A percentile compares a stretch with the other conserved stretches of the same genome.
Evolutionary conservation across 2,329 filamentous ascomycete genomes (phyloP).

Genomic region (Stromatinia cepivora): DNA sequence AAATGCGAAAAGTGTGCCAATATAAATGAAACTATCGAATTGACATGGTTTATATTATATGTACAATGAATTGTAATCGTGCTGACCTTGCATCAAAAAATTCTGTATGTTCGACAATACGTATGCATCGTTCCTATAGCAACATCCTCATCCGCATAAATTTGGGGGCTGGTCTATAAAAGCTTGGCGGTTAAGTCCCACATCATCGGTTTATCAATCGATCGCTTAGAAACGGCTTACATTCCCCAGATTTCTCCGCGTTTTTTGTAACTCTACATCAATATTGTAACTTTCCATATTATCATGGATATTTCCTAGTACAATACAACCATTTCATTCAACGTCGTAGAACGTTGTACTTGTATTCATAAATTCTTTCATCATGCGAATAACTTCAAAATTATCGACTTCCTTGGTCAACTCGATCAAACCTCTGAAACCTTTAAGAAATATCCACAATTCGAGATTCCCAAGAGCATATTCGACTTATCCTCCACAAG

Average conservation of each 20-base stretch:
- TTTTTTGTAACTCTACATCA: conserved; percentile 16
- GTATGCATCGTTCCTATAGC: conserved; percentile 15
- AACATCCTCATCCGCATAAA: conserved; percentile 14
- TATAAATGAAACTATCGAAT: background rate
- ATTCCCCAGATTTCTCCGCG: conserved; percentile 15
- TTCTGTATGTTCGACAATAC: background rate
- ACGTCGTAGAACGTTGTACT: conserved; percentile 22
- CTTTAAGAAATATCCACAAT: background rate
- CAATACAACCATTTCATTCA: background rate
- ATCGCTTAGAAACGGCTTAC: conserved; percentile 17
- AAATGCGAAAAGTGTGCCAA: background rate
- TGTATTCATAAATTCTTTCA: background rate
- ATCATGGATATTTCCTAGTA: conserved; percentile 5
- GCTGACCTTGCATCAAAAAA: conserved; percentile 11
- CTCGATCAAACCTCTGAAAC: background rate
- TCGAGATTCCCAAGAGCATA: conserved; percentile 28
- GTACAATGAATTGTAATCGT: conserved; percentile 10
- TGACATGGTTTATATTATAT: conserved; percentile 15
- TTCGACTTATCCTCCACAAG: conserved; percentile 51
- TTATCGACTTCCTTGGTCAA: background rate
- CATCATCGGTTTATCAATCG: background rate
- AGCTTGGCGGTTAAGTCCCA: background rate
- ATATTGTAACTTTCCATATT: background rate
- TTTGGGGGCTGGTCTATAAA: conserved; percentile 7
- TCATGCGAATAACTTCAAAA: conserved; percentile 16